Evolutionary conservation across 2,329 filamentous ascomycete genomes (phyloP).

Genomic region (Penicillium sumatraense): DNA sequence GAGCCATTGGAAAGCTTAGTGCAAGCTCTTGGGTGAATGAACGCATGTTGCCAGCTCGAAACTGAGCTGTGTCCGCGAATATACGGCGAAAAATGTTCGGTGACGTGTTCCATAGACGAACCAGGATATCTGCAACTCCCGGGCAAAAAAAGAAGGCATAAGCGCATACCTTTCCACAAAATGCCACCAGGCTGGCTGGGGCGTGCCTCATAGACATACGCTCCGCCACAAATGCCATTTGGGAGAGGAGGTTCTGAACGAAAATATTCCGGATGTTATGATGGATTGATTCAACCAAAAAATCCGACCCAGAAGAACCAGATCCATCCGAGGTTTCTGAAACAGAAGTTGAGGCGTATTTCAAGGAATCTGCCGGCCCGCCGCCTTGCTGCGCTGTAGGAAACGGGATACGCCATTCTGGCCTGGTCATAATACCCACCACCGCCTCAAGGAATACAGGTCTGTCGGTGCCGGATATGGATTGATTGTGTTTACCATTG

Average conservation of each 20-base stretch:
- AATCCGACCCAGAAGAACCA: slow-evolving; percentile 62
- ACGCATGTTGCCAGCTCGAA: slow-evolving; percentile 57
- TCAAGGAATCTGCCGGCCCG: slow-evolving; percentile 32
- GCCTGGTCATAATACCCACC: slow-evolving; percentile 81
- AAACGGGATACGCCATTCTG: slow-evolving; percentile 80
- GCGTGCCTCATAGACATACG: slow-evolving; percentile 82
- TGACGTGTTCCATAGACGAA: slow-evolving; percentile 78
- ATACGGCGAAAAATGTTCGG: slow-evolving; percentile 72
- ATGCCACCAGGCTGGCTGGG: slow-evolving; percentile 74
- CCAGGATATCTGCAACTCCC: slow-evolving; percentile 79
- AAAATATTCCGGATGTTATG: slow-evolving; percentile 91
- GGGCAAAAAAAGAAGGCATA: slow-evolving; percentile 94
- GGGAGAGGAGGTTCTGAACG: slow-evolving; percentile 76
- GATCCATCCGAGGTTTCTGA: slow-evolving; percentile 64
- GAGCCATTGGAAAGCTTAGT: slow-evolving; percentile 69
- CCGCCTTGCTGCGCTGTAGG: slow-evolving; percentile 60
- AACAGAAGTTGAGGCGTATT: slow-evolving; percentile 49
- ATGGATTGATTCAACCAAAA: slow-evolving; percentile 75
- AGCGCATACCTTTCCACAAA: slow-evolving; percentile 87
- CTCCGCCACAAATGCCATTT: slow-evolving; percentile 85
- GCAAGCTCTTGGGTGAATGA: slow-evolving; percentile 65
- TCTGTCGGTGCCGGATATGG: slow-evolving; percentile 81
- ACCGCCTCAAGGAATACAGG: slow-evolving; percentile 79
- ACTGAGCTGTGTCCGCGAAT: slow-evolving; percentile 69
- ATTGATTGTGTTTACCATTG: slow-evolving; percentile 73